phyloP scores from a whole-genome alignment of 805 yeast species.

The Priceomyces castillae region DNA sequence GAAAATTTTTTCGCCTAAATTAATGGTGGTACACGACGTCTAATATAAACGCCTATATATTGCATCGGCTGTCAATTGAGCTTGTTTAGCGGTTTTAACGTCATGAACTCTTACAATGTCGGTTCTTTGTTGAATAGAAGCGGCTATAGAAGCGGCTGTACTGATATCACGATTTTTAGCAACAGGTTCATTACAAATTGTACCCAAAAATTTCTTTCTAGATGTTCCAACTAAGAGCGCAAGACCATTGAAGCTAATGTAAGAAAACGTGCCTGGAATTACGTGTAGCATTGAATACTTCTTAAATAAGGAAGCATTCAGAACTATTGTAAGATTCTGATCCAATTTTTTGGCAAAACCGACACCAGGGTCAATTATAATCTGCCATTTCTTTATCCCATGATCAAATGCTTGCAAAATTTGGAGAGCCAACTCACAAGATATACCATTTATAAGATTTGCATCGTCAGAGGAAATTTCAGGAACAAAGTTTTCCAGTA shows the following conservation, averaged over 20 bases:
- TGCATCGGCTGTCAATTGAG: constrained; percentile 67
- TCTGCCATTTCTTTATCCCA: constrained; percentile 87
- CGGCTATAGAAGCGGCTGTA: constrained; percentile 71
- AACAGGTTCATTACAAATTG: constrained; percentile 53
- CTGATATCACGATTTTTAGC: constrained; percentile 70
- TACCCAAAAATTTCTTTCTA: constrained; percentile 82
- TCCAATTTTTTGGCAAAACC: constrained; percentile 87
- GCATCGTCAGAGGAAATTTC: constrained; percentile 19
- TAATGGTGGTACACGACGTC: not conserved
- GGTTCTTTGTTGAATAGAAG: constrained; percentile 68
- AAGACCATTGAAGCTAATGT: constrained; percentile 47
- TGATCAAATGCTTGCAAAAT: constrained; percentile 52
- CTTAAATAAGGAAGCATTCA: constrained; percentile 48
- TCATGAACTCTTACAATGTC: constrained; percentile 91
- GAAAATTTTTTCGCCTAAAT: constrained; percentile 1
- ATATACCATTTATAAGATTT: constrained; percentile 53
- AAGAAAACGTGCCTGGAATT: constrained; percentile 19
- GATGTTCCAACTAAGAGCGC: constrained; percentile 85
- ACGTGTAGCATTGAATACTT: constrained; percentile 39
- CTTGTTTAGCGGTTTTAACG: constrained; percentile 50
- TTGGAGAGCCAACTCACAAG: constrained; percentile 60
- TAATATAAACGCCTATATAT: constrained; percentile 43
- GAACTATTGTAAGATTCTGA: constrained; percentile 68
- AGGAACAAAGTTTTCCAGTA: constrained; percentile 20
- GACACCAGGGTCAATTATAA: constrained; percentile 89